Conservation (phyloP, 2,329 filamentous ascomycete genomes). For the Neobulgaria alba region DNA sequence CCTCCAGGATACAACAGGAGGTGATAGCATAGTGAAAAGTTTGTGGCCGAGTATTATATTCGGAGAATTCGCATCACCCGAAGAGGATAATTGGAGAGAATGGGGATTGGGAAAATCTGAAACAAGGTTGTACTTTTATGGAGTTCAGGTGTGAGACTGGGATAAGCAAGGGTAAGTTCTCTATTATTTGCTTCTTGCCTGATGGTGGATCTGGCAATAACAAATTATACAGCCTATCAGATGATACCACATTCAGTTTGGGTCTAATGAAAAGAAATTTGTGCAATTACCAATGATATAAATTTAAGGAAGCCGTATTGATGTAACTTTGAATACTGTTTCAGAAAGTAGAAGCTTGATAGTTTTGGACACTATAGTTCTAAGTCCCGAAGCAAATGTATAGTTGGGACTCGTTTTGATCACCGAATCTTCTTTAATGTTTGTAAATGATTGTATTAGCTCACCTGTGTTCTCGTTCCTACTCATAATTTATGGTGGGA, state of each 20-base stretch:
- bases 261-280: background rate
- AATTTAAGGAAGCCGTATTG: too few species aligned
- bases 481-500: too few species aligned
- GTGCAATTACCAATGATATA: too few species aligned
- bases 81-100: background rate
- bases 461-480: too few species aligned
- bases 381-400: too few species aligned
- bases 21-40: slow-evolving; percentile 8
- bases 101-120: background rate
- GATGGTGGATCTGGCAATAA: slow-evolving; percentile 1
- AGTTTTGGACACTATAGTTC: too few species aligned
- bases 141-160: background rate
- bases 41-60: background rate
- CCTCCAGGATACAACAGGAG: slow-evolving; percentile 26
- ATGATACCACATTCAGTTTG: background rate
- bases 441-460: too few species aligned
- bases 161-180: background rate
- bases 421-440: too few species aligned
- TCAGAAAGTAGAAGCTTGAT: too few species aligned
- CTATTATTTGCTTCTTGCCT: background rate
- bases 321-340: too few species aligned
- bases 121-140: background rate
- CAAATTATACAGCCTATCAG: background rate
- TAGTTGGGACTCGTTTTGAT: too few species aligned
- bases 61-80: background rate